Conservation (phyloP, 2,329 filamentous ascomycete genomes). For the Drechslera avenae region DNA sequence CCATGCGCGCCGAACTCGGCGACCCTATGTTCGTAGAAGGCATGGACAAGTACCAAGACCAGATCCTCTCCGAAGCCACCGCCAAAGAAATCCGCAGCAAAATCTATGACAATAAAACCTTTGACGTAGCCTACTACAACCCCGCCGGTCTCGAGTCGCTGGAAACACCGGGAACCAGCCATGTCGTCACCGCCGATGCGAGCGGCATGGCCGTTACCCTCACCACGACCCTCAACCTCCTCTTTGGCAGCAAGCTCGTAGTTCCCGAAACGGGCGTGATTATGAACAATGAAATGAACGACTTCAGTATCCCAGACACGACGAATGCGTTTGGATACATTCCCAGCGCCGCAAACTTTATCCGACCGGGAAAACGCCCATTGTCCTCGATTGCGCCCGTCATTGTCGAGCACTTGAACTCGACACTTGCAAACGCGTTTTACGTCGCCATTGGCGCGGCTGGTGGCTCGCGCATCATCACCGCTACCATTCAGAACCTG, state of each 20-base stretch:
- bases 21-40: conserved; percentile 77
- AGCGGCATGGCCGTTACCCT: conserved; percentile 77
- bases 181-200: conserved; percentile 72
- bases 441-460: conserved; percentile 75
- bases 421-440: conserved; percentile 53
- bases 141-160: conserved; percentile 68
- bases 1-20: conserved; percentile 73
- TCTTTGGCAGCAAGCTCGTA: conserved; percentile 81
- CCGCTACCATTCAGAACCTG: conserved; percentile 73
- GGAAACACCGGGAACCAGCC: conserved; percentile 74
- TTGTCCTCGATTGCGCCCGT: conserved; percentile 81
- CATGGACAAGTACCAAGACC: conserved; percentile 66
- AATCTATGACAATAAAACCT: conserved; percentile 74
- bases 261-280: conserved; percentile 84
- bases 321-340: conserved; percentile 85
- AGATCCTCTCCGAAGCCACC: conserved; percentile 67
- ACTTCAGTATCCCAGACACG: conserved; percentile 78
- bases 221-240: conserved; percentile 85
- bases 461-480: conserved; percentile 83
- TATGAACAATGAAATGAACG: conserved; percentile 61
- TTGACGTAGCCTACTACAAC: conserved; percentile 75
- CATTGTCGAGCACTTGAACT: conserved; percentile 70
- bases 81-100: conserved; percentile 65
- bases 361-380: conserved; percentile 79
- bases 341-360: conserved; percentile 79